Evolutionary conservation across 2,329 filamentous ascomycete genomes (phyloP).

Genomic region (Trichocomaceae sp.): DNA sequence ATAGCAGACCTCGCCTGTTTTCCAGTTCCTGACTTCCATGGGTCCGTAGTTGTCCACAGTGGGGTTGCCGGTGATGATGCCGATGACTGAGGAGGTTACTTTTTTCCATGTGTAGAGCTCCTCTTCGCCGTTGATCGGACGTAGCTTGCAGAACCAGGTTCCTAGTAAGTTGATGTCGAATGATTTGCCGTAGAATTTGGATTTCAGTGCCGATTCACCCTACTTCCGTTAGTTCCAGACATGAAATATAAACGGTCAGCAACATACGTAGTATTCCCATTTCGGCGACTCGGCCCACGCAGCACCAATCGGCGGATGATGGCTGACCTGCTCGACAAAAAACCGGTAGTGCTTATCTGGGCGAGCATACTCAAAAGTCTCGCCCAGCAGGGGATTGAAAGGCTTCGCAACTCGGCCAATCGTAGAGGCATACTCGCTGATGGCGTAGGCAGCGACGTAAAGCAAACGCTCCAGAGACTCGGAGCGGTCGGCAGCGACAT

Average conservation of each 20-base stretch:
- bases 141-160: slow-evolving; percentile 89
- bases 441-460: slow-evolving; percentile 91
- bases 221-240: slow-evolving; percentile 28
- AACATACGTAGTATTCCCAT: slow-evolving; percentile 80
- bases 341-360: slow-evolving; percentile 98
- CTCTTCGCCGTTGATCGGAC: slow-evolving; percentile 65
- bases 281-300: slow-evolving; percentile 86
- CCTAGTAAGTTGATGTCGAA: slow-evolving; percentile 96
- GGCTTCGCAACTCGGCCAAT: slow-evolving; percentile 96
- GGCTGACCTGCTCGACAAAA: slow-evolving; percentile 96
- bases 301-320: slow-evolving; percentile 91
- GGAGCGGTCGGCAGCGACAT: slow-evolving; percentile 73
- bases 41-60: slow-evolving; percentile 96
- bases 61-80: slow-evolving; percentile 94
- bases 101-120: slow-evolving; percentile 99
- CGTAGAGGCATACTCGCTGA: slow-evolving; percentile 93
- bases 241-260: not conserved
- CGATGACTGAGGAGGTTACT: slow-evolving; percentile 93
- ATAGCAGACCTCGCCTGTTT: slow-evolving; percentile 80
- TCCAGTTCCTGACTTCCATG: slow-evolving; percentile 98
- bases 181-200: slow-evolving; percentile 94
- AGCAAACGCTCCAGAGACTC: slow-evolving; percentile 89
- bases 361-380: slow-evolving; percentile 93
- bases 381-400: slow-evolving; percentile 92
- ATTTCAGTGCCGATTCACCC: slow-evolving; percentile 90